Base-by-base conservation (phyloP, 228 moss, liverwort and hornwort genomes). In the Sphagnum magellanicum region DNA sequence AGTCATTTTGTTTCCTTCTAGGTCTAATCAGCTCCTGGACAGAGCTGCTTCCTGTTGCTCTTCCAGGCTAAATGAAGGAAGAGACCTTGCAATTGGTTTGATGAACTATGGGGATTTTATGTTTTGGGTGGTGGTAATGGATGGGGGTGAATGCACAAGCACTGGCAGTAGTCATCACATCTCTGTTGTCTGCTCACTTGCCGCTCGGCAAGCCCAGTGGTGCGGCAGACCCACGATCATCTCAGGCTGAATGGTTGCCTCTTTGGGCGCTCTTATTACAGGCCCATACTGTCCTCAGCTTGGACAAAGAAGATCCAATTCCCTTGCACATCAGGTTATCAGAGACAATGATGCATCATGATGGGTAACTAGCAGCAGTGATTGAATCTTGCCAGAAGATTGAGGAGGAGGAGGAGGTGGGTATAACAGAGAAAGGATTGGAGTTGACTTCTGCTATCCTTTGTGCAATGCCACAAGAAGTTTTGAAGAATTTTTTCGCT, bases 141-240 rank as follows among this genome's bases (percentile, higher is more conserved):
- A 64, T 77, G 82, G 91, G 92, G 96, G 80, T 81, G 68, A 67
- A 86, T 74, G 74, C 97, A 50, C 83, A 78, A 73, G 73, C 82
- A 71, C 77, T 98, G 67, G 93, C 91, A 67, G 61, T 73, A 63
- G 75, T 98, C 46, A 76, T 98, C 11, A 63, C 71, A 6, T 73
- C 80, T 16, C 71, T 88, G 49, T 74, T 93, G 60, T 83, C 89
- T 5, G 67, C 76, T 51, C 78, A 76, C 66, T 74, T 77, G n/a
- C 32, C 32, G 3, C 32, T 32, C 1, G 76, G 74, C 50, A 16
- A 47, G 16, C 32, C 60, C 9, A 53, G 71, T 72, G 71, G 66
- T 8, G 70, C 47, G 5, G 53, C 65, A 48, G 70, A 48, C 71
- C 52, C 79, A 55, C 61, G 65, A 51, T 48, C 69, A 13, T 66